These are phyloP conservation scores for Termitomyces sp. DNA, from an alignment of 768 basidiomycete genomes.

Conservation along the genomic window DNA sequence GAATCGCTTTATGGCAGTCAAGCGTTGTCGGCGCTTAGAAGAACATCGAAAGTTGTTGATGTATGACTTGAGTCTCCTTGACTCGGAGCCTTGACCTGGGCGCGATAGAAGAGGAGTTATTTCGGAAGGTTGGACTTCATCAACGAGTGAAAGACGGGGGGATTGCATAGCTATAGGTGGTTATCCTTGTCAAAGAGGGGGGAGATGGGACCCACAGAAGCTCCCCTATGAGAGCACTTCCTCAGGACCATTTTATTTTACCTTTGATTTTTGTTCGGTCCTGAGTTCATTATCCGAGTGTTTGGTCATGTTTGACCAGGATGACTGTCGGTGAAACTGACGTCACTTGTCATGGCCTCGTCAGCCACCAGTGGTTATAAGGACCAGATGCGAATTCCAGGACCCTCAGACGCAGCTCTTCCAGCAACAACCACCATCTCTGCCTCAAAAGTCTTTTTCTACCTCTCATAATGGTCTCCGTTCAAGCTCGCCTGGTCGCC, in stretches of 20 bases:
- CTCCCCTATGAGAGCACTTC: not conserved
- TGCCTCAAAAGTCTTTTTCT: not conserved
- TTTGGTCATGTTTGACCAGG: not conserved
- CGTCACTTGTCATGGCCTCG: not conserved
- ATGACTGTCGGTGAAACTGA: not conserved
- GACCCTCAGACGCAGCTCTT: not conserved
- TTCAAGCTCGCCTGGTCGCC: not conserved
- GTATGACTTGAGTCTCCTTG: conserved; percentile 8
- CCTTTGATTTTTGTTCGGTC: not conserved
- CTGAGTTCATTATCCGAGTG: not conserved
- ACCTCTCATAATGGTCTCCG: not conserved
- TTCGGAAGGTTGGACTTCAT: conserved; percentile 5
- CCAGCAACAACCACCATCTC: not conserved
- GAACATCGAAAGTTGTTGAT: conserved; percentile 1
- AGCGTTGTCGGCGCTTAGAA: conserved; percentile 9
- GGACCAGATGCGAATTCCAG: not conserved
- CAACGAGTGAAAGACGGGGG: not conserved
- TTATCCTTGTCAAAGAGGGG: not conserved
- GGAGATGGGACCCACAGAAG: no score
- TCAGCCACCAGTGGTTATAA: not conserved
- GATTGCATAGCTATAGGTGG: conserved; percentile 4
- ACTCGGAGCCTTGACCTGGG: not conserved
- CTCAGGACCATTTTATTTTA: not conserved
- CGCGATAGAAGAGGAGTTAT: conserved; percentile 10
- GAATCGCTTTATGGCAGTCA: not conserved